Evolutionary conservation across 2,329 filamentous ascomycete species (phyloP).

Genomic region (Ophiosphaerella narmari): DNA sequence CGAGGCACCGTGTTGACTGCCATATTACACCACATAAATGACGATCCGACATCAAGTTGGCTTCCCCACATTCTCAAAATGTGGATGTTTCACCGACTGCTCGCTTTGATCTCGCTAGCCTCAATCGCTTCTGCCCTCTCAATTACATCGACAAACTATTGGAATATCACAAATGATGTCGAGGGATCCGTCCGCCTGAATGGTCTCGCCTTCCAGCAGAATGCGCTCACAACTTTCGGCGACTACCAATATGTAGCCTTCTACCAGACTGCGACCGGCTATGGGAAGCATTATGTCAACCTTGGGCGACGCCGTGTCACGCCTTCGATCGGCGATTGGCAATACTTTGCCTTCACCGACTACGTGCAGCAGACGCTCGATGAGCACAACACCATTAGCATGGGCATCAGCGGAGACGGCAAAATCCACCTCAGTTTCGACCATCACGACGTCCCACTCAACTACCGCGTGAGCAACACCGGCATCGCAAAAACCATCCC

Average conservation of each 20-base stretch:
- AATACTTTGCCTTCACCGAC: slow-evolving; percentile 55
- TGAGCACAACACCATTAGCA: slow-evolving; percentile 59
- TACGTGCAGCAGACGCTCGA: slow-evolving; percentile 58
- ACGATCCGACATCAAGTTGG: background rate
- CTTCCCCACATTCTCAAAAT: slow-evolving; percentile 12
- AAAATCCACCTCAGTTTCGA: slow-evolving; percentile 61
- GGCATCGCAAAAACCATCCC: slow-evolving; percentile 40
- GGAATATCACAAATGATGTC: slow-evolving; percentile 40
- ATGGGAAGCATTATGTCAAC: slow-evolving; percentile 49
- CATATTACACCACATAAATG: slow-evolving; percentile 2
- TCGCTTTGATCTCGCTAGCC: slow-evolving; percentile 13
- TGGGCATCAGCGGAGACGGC: slow-evolving; percentile 58
- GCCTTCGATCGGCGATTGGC: slow-evolving; percentile 46
- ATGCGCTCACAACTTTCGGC: slow-evolving; percentile 53
- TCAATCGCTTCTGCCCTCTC: slow-evolving; percentile 28
- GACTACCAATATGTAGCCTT: slow-evolving; percentile 58
- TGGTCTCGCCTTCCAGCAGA: slow-evolving; percentile 57
- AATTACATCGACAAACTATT: slow-evolving; percentile 29
- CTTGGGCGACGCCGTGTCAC: slow-evolving; percentile 53
- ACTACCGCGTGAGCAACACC: slow-evolving; percentile 38
- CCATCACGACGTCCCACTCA: slow-evolving; percentile 51
- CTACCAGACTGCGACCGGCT: slow-evolving; percentile 45
- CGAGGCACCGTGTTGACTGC: background rate
- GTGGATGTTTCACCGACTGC: slow-evolving; percentile 15
- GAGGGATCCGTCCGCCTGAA: slow-evolving; percentile 49